Evolutionary conservation across 306 rosid species (phyloP), one percentile per base, ranked within the genome.

Genomic region (Senna siamea): DNA sequence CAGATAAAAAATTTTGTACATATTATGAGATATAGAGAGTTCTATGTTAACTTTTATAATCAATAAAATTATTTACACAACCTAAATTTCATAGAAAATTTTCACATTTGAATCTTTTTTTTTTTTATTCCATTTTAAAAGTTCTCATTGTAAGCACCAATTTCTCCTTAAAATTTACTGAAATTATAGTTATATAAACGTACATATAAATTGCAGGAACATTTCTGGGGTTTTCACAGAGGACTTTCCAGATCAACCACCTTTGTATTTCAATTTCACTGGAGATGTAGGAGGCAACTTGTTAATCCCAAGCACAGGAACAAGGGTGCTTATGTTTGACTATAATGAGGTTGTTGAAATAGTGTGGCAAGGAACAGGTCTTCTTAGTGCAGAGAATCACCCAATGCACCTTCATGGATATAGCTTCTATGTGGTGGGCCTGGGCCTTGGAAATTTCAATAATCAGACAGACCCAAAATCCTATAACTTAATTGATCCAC

Each of bases 401-500:
- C 86, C 88, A 0, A 54, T 83, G 60, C 90, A 86, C 69, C 76
- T 84, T 20, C 90, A 86, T 60, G 90, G 90, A 6, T 84, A 13
- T 37, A 84, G 73, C 14, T 82, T 82, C 66, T 82, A 75, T 57
- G 66, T 82, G 40, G 74, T 78, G 0, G 86, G 86, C 41, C 0
- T 72, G 2, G 86, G 85, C 22, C 30, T 72, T 0, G 84, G 84
- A 3, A 79, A 84, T 67, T 80, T 58, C 34, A 38, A 80, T 59
- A 80, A 80, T 15, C 32, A 0, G 12, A 59, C 75, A 2, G 79
- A 64, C 53, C 79, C 83, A 5, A 4, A 32, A 17, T 74, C 62
- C 8, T 82, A 76, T 48, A 82, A 85, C 54, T 72, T 79, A 19
- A 65, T 82, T 23, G 81, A 85, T 30, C 89, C 89, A 30, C 85